These are phyloP conservation scores for Primulina huaijiensis DNA, from an alignment of 257 asterid genomes.

Conservation along the genomic window DNA sequence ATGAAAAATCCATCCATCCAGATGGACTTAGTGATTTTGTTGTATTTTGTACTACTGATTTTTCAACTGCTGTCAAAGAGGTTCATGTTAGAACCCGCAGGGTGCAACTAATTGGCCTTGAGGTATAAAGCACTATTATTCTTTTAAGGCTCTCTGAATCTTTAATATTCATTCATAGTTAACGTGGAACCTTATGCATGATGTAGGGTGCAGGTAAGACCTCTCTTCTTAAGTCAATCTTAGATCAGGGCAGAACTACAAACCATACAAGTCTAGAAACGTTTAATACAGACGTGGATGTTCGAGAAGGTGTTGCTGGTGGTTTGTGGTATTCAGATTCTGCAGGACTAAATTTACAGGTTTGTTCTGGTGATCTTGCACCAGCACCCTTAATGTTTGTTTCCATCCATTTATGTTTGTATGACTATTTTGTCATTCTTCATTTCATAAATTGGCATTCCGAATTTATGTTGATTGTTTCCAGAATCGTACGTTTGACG, in stretches of 20 bases:
- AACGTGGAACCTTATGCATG: slow-evolving; percentile 26
- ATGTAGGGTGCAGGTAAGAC: slow-evolving; percentile 94
- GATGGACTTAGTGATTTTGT: slow-evolving; percentile 72
- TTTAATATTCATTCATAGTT: slow-evolving; percentile 18
- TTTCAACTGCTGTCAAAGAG: slow-evolving; percentile 75
- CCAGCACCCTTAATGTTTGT: slow-evolving; percentile 7
- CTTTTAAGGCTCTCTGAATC: slow-evolving; percentile 10
- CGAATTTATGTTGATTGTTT: background rate
- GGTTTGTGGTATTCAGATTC: slow-evolving; percentile 92
- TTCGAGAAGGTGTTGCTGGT: slow-evolving; percentile 83
- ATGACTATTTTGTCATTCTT: slow-evolving; percentile 5
- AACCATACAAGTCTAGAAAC: slow-evolving; percentile 43
- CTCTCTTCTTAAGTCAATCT: slow-evolving; percentile 81
- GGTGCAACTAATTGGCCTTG: slow-evolving; percentile 86
- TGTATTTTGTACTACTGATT: slow-evolving; percentile 82
- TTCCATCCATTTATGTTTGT: slow-evolving; percentile 3
- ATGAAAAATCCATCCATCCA: slow-evolving; percentile 45
- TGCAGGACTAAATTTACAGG: slow-evolving; percentile 88
- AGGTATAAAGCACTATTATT: slow-evolving; percentile 48
- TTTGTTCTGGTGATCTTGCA: slow-evolving; percentile 25
- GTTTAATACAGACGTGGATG: slow-evolving; percentile 50
- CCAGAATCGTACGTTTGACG: background rate
- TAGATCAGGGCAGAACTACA: slow-evolving; percentile 57
- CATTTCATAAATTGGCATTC: background rate
- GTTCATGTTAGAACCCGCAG: slow-evolving; percentile 86